Percentiles rank a stretch among this genome's conserved stretches.
These are phyloP conservation scores for Ploettnerulaceae sp. DNA, from an alignment of 2,329 filamentous ascomycete species.

Conservation along the genomic window DNA sequence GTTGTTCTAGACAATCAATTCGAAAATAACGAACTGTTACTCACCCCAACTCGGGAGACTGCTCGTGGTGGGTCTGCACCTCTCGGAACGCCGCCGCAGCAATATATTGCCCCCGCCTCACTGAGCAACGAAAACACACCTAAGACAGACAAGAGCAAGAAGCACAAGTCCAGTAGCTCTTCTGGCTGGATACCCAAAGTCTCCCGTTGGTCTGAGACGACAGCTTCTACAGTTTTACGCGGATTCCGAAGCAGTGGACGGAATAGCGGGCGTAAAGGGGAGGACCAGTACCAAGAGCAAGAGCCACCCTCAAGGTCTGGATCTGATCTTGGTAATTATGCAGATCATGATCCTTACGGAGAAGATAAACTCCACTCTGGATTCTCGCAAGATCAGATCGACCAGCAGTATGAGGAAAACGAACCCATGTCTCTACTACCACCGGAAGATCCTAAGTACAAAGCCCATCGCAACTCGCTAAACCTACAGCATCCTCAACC, in stretches of 20 bases:
- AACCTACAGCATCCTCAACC: constrained; percentile 79
- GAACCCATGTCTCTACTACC: constrained; percentile 29
- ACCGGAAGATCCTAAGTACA: constrained; percentile 69
- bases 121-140: constrained; percentile 78
- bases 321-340: constrained; percentile 67
- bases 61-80: constrained; percentile 50
- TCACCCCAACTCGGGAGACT: constrained; percentile 55
- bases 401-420: constrained; percentile 27
- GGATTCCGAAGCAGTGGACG: constrained; percentile 65
- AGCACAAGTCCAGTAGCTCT: constrained; percentile 82
- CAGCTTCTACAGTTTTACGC: constrained; percentile 77
- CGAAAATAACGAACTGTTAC: constrained; percentile 53
- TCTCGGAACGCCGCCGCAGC: constrained; percentile 54
- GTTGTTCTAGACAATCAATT: constrained; percentile 49
- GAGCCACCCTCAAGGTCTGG: constrained; percentile 65
- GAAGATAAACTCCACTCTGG: constrained; percentile 57
- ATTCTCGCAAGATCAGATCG: constrained; percentile 47
- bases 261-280: constrained; percentile 55
- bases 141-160: constrained; percentile 65
- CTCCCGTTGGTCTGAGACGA: constrained; percentile 96
- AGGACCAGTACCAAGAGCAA: constrained; percentile 41
- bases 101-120: constrained; percentile 35
- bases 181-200: constrained; percentile 83
- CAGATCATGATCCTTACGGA: constrained; percentile 51
- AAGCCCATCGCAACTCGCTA: constrained; percentile 73